phyloP scores from a whole-genome alignment of 768 basidiomycete genomes.

The Tricholoma saponaceum region DNA sequence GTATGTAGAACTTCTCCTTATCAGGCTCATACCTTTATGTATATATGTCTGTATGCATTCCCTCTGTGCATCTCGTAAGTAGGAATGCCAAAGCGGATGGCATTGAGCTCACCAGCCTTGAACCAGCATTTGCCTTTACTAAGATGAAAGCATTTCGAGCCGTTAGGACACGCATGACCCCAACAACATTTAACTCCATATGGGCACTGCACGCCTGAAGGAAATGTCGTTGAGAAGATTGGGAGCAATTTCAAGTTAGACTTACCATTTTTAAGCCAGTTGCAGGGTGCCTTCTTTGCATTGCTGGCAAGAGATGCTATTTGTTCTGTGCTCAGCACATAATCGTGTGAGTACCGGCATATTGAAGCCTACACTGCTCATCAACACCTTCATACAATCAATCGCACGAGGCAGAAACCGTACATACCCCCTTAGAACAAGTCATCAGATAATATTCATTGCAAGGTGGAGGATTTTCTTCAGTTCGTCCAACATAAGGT shows the following conservation, averaged over 20 bases:
- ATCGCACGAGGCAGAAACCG: slow-evolving; percentile 3
- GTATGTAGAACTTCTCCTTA: neutral
- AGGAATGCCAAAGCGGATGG: neutral
- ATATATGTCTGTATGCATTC: slow-evolving; percentile 35
- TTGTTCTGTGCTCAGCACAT: slow-evolving; percentile 67
- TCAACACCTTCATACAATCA: slow-evolving; percentile 11
- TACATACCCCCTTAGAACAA: slow-evolving; percentile 71
- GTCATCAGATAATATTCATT: slow-evolving; percentile 82
- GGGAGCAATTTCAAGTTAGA: neutral
- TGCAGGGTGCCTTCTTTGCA: slow-evolving; percentile 85
- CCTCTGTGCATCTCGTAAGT: slow-evolving; percentile 24
- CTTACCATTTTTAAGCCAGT: slow-evolving; percentile 75
- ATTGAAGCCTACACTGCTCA: slow-evolving; percentile 38
- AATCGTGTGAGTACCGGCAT: slow-evolving; percentile 86
- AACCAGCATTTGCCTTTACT: slow-evolving; percentile 87
- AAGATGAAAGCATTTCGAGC: slow-evolving; percentile 66
- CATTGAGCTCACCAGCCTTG: slow-evolving; percentile 53
- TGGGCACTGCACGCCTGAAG: slow-evolving; percentile 65
- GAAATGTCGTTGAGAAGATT: neutral
- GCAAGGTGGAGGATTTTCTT: slow-evolving; percentile 82
- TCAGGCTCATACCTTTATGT: slow-evolving; percentile 9
- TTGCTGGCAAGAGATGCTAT: slow-evolving; percentile 65
- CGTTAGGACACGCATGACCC: slow-evolving; percentile 81
- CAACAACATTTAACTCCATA: slow-evolving; percentile 75
- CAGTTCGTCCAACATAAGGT: slow-evolving; percentile 1